Evolutionary conservation across 2,329 filamentous ascomycete species (phyloP), one percentile per base, ranked within the genome.

Genomic region (Pyrenochaeta sp.): DNA sequence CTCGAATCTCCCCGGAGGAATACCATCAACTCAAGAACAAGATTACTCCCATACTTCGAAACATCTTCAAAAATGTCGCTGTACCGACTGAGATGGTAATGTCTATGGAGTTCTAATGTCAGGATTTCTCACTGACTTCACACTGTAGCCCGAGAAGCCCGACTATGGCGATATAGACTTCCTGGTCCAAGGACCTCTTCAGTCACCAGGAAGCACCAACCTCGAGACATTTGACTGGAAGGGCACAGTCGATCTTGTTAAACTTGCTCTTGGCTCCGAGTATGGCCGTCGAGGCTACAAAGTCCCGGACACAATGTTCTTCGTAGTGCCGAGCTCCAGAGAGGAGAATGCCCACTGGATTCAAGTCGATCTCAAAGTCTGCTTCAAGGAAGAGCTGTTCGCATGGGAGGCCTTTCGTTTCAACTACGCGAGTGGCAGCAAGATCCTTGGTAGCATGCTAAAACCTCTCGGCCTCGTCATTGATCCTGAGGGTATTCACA

Each of bases 321-420:
- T 63, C 18, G 62, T 62, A 13, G 42, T 66, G 7, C 41, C 44
- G 3, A 31, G 38, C 7, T 36, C 40, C 2, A 39, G 37, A 13
- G 30, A 39, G 5, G 36, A 44, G 8, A 31, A 40, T 7, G 37
- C 51, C 3, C 49, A 54, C 15, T 60, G 41, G 37, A 43, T 63
- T 10, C 60, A 67, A 31, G 45, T 67, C 15, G 62, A 66, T 13
- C 36, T 64, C 48, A 65, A 65, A 21, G 36, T 65, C 2, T 60
- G 53, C 44, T 52, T 54, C 23, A 44, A 40, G 13, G 37, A 43
- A 1, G 38, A 53, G 13, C 3, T 49, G 2, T 67, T 65, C 19
- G 40, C 46, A 6, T 67, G 61, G 63, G 14, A 37, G n/a, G 27
- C 31, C 1, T 65, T 66, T 13, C 48, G 53, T 35, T 38, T 55